Evolutionary conservation across 2,329 filamentous ascomycete species (phyloP), one percentile per base, ranked within the genome.

Genomic region (Sclerotinia subarctica): DNA sequence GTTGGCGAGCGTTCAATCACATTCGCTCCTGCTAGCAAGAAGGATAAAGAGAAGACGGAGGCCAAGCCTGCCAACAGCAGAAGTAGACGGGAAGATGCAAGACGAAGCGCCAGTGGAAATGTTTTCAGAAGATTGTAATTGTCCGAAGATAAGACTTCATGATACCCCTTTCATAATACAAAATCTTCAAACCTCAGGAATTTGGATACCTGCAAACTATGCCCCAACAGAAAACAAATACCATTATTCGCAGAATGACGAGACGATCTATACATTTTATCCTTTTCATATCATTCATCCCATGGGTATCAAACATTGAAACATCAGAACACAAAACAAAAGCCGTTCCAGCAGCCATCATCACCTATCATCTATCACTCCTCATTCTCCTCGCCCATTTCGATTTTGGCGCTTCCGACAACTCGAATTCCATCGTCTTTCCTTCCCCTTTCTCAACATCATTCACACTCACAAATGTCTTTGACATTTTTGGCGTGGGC

Each of bases 31-130:
- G 82, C 81, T 11, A 82, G 78, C 73, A 86, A 80, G 77, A 86
- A 84, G 74, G 80, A 81, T 76, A 78, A 83, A 78, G 76, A 78
- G 35, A 73, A 72, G 52, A 32, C 70, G 5, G 69, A 73, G 53
- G 69, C 70, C 10, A 60, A 63, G 51, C 46, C 59, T 51, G n/a
- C 59, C 8, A 63, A 63, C 29, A 67, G 69, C 53, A 75, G 75
- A 65, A 71, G 68, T 21, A 75, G 76, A 70, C 73, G 76, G 32
- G 77, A 77, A 35, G 76, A 78, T 44, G 77, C 77, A 38, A 86
- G 91, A 74, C 82, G 91, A 74, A 93, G 90, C 78, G 91, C 91
- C 63, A 93, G 90, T 79, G 85, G 84, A 64, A 94, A 94, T 79
- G 88, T 88, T 52, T 91, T 93, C 78, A 85, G 90, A 77, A 85